Percentiles rank a stretch among this genome's conserved stretches.
Evolutionary conservation across 1,284 basidiomycete species (phyloP).

Genomic region (Pseudozyma tsukubaensis): DNA sequence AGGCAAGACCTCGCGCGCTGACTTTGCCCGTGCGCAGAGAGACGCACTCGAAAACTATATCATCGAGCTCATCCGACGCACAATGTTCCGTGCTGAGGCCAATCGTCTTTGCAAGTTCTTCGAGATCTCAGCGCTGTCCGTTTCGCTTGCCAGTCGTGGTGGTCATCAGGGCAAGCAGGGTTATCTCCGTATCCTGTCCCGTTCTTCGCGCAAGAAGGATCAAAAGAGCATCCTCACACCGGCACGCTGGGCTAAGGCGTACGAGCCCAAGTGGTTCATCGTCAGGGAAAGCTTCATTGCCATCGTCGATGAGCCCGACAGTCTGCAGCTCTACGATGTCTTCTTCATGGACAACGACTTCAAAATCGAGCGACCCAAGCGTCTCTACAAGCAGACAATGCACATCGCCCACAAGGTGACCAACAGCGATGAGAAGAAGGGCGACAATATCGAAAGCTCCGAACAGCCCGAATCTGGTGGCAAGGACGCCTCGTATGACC

Average conservation of each 20-base stretch:
- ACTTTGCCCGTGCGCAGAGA: conserved; percentile 83
- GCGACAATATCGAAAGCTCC: conserved; percentile 26
- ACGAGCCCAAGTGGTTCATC: conserved; percentile 88
- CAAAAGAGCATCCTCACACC: conserved; percentile 70
- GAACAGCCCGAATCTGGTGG: conserved; percentile 36
- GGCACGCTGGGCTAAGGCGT: conserved; percentile 75
- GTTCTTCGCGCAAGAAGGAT: conserved; percentile 71
- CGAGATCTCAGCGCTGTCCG: conserved; percentile 89
- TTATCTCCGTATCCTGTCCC: conserved; percentile 74
- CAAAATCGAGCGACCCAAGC: conserved; percentile 76
- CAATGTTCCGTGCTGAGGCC: conserved; percentile 96
- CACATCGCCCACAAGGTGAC: conserved; percentile 56
- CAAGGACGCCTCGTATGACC: conserved; percentile 49
- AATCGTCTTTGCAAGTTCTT: conserved; percentile 94
- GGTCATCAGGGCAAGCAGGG: conserved; percentile 86
- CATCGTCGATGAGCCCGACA: conserved; percentile 84
- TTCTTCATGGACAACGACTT: conserved; percentile 94
- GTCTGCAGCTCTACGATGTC: conserved; percentile 83
- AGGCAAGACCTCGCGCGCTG: conserved; percentile 71
- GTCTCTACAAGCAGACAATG: conserved; percentile 68
- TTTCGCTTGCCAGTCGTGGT: conserved; percentile 83
- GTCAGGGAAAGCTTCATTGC: conserved; percentile 93
- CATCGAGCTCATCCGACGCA: conserved; percentile 77
- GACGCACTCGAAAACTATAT: conserved; percentile 89
- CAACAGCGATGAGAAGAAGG: conserved; percentile 48